These are phyloP conservation scores for Diaporthe sp. DNA, from an alignment of 2,329 filamentous ascomycete species.

Conservation along the genomic window DNA sequence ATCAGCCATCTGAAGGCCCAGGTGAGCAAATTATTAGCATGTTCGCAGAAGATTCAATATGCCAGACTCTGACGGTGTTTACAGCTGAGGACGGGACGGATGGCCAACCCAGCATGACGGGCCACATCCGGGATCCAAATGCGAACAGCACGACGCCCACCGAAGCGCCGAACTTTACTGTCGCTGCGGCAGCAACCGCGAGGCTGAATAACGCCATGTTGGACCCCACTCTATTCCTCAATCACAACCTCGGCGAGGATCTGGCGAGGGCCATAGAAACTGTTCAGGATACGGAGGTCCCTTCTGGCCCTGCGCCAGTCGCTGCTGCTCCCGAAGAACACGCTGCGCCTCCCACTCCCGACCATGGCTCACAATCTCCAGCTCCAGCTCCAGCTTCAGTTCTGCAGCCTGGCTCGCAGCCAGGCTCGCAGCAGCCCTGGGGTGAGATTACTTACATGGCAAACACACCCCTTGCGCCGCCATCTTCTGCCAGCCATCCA, in stretches of 20 bases:
- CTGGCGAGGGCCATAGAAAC: constrained; percentile 30
- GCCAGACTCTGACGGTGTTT: background rate
- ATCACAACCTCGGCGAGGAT: constrained; percentile 33
- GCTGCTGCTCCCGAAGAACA: constrained; percentile 29
- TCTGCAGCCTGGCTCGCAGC: background rate
- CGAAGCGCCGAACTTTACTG: constrained; percentile 62
- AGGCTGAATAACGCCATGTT: constrained; percentile 65
- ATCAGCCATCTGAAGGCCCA: constrained; percentile 47
- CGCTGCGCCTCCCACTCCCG: background rate
- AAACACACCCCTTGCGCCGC: constrained; percentile 37
- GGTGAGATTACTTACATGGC: constrained; percentile 63
- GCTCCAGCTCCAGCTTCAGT: background rate
- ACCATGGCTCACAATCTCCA: constrained; percentile 18
- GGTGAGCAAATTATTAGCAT: constrained; percentile 42
- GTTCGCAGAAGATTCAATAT: background rate
- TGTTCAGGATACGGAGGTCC: constrained; percentile 36
- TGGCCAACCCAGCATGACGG: constrained; percentile 56
- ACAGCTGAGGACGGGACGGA: constrained; percentile 35
- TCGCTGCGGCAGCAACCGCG: constrained; percentile 67
- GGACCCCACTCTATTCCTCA: constrained; percentile 57
- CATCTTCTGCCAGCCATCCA: constrained; percentile 11
- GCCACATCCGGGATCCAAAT: constrained; percentile 60
- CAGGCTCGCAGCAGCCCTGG: constrained; percentile 55
- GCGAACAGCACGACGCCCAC: constrained; percentile 49
- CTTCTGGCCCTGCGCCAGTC: constrained; percentile 32